phyloP scores from a whole-genome alignment of 2,329 filamentous ascomycete genomes.

The Didymellaceae sp. region DNA sequence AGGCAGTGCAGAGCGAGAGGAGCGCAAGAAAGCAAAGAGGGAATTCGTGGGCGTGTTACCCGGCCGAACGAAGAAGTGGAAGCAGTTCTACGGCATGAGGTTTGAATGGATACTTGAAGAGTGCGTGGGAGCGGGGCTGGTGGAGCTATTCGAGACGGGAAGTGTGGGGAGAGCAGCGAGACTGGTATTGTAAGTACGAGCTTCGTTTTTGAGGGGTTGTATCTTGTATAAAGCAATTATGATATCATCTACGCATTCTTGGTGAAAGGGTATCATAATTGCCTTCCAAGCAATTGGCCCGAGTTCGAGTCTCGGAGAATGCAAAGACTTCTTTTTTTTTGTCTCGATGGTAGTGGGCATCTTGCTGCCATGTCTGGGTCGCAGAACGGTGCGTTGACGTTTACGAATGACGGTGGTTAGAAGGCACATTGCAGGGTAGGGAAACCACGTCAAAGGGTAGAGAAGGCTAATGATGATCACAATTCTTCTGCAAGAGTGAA shows the following conservation, averaged over 20 bases:
- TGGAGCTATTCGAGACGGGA: constrained; percentile 77
- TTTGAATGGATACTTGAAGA: constrained; percentile 77
- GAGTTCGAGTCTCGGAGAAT: constrained; percentile 5
- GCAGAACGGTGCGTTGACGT: too few relatives aligned
- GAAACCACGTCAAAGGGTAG: too few relatives aligned
- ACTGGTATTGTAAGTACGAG: background rate
- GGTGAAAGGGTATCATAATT: constrained; percentile 10
- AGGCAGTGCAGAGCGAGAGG: constrained; percentile 53
- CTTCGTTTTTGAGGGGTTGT: background rate
- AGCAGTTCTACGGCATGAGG: constrained; percentile 69
- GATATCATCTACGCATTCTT: constrained; percentile 1
- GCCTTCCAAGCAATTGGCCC: constrained; percentile 13
- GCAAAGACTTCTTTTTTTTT: background rate
- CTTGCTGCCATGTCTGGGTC: too few relatives aligned
- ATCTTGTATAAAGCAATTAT: background rate
- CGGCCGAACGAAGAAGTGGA: constrained; percentile 72
- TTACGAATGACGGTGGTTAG: too few relatives aligned
- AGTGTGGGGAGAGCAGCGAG: constrained; percentile 72
- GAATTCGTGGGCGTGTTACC: constrained; percentile 65
- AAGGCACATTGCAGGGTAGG: too few relatives aligned
- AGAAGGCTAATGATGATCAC: too few relatives aligned
- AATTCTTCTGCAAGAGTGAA: too few relatives aligned
- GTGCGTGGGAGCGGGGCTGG: constrained; percentile 71
- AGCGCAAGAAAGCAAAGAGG: constrained; percentile 60
- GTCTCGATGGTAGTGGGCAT: background rate